Percentiles rank a stretch among this genome's conserved stretches.
phyloP scores from a whole-genome alignment of 495 filamentous ascomycete genomes.

The Penicillium cinerascens region DNA sequence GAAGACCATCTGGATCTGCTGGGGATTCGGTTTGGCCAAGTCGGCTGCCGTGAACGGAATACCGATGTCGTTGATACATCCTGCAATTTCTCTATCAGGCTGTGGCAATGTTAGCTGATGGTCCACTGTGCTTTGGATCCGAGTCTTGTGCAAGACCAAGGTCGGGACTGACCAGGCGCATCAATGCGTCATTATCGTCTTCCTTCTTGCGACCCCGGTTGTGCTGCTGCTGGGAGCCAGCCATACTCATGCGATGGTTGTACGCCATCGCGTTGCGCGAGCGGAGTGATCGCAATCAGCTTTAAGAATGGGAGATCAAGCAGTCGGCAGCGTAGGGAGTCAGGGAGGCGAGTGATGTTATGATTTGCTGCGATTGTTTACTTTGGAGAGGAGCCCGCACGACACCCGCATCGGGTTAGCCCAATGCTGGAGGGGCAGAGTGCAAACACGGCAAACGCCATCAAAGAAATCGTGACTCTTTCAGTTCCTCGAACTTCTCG shows the following conservation, averaged over 20 bases:
- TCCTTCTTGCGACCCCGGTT: conserved; percentile 67
- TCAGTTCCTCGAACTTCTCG: conserved; percentile 7
- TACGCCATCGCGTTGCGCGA: conserved; percentile 42
- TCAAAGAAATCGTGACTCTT: conserved; percentile 34
- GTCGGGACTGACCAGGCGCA: conserved; percentile 64
- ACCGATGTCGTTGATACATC: conserved; percentile 94
- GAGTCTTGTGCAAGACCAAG: background rate
- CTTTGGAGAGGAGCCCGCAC: conserved; percentile 28
- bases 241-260: conserved; percentile 73
- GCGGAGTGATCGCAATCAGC: background rate
- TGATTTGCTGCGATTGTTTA: conserved; percentile 39
- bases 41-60: conserved; percentile 85
- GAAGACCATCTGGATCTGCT: conserved; percentile 92
- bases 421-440: conserved; percentile 29
- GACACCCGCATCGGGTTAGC: conserved; percentile 36
- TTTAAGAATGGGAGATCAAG: background rate
- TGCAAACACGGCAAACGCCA: conserved; percentile 45
- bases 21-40: conserved; percentile 86
- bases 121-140: background rate
- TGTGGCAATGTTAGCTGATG: conserved; percentile 26
- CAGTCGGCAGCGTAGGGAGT: conserved; percentile 7
- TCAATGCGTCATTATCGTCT: conserved; percentile 80
- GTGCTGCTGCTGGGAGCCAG: conserved; percentile 54
- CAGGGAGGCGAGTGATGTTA: conserved; percentile 18
- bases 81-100: conserved; percentile 86